phyloP scores from a whole-genome alignment of 2,329 filamentous ascomycete species.

The Cercospora citrullina region DNA sequence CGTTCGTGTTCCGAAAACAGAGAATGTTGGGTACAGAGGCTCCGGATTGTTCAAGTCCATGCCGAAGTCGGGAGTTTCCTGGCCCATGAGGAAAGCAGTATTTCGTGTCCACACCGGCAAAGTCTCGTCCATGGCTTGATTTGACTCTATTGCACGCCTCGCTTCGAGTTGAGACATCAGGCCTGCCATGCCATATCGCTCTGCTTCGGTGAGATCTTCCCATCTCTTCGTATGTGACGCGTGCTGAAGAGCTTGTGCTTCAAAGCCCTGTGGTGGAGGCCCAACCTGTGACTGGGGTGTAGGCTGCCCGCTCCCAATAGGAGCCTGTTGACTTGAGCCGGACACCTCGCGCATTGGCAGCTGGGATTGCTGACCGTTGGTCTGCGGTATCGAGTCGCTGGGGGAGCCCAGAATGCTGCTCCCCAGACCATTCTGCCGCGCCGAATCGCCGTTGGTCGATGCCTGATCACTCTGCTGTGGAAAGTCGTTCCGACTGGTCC shows the following conservation, averaged over 20 bases:
- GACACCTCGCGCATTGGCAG: constrained; percentile 32
- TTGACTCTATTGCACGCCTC: constrained; percentile 29
- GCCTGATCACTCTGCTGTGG: constrained; percentile 58
- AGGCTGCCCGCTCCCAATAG: constrained; percentile 27
- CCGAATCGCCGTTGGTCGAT: constrained; percentile 44
- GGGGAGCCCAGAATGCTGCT: constrained; percentile 30
- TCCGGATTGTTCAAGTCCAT: constrained; percentile 58
- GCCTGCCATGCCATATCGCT: constrained; percentile 61
- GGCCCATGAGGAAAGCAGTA: constrained; percentile 56
- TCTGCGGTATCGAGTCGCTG: constrained; percentile 24
- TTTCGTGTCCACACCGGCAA: constrained; percentile 33
- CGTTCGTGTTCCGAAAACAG: constrained; percentile 57
- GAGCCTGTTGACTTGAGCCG: constrained; percentile 29
- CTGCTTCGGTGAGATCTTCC: constrained; percentile 60
- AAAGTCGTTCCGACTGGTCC: constrained; percentile 59
- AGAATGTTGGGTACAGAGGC: constrained; percentile 64
- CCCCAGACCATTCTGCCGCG: constrained; percentile 28
- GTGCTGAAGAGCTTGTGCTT: constrained; percentile 27
- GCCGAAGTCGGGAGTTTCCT: constrained; percentile 64
- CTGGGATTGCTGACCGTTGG: constrained; percentile 30
- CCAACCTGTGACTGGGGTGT: constrained; percentile 18
- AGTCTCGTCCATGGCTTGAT: constrained; percentile 34
- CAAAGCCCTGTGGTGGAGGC: constrained; percentile 11
- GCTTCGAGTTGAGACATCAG: constrained; percentile 53
- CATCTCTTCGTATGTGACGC: constrained; percentile 45